Base-by-base conservation (phyloP, 78 protist genomes). In the Dictyostelium brefeldianum region DNA sequence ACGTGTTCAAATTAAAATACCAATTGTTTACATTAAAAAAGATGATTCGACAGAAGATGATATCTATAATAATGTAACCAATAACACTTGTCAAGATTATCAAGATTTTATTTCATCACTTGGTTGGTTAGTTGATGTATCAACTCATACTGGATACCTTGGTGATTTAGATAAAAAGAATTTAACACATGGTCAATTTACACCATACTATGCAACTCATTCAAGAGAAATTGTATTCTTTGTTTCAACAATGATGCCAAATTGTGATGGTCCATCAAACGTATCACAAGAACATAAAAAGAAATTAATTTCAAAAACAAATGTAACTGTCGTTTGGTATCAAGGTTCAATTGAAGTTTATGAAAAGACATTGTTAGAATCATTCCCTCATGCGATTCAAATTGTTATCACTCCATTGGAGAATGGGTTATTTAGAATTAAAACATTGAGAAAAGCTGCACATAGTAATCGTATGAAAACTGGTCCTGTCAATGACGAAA, bases 401-500 rank as follows among this genome's bases (percentile, higher is more conserved):
- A 84, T 84, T 17, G 92, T 84, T 10, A 84, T 84, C 29, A 57
- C 92, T 3, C 92, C 92, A 47, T 41, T 84, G 1, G 36, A 51
- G 5, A 41, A 67, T 18, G n/a, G 56, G 10, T 22, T 84, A 18
- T 84, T 17, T 51, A 46, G 92, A 20, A 29, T 84, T 8, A 84
- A 57, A 41, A 84, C 82, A 18, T 41, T 73, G 0, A 84, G 67
- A 46, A 78, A 64, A 25, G 22, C 57, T 0, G 29, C 36, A 14
- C 51, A 29, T 15, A 46, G 41, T 22, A 17, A 29, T 25, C 67
- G 51, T 27, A 46, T 62, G 54, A 20, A 31, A 56, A 59, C 69
- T 31, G 93, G 93, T n/a, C 93, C 93, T 57, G 50, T 87, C 7
- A 27, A 54, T 22, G 93, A 87, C 15, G 93, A 87, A 9, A 47